Evolutionary conservation across 345 rosid species (phyloP).

Genomic region (Brassica cretica): DNA sequence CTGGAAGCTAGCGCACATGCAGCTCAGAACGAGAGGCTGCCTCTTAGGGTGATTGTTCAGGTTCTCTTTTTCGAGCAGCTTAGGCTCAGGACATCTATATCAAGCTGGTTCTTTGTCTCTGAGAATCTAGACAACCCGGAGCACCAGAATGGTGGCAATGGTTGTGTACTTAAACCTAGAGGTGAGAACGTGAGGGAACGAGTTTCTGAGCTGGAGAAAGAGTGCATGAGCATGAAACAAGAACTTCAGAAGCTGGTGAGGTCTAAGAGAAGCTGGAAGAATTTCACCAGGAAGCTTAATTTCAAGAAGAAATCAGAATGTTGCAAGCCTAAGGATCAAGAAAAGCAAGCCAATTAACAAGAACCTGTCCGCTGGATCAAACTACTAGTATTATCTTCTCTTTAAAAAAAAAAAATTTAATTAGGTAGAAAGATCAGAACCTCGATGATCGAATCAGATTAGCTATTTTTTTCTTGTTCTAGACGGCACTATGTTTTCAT

Average conservation of each 20-base stretch:
- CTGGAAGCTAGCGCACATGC: constrained; percentile 83
- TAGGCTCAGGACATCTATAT: constrained; percentile 65
- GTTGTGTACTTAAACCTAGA: constrained; percentile 27
- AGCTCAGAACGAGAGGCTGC: constrained; percentile 83
- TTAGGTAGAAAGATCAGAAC: constrained; percentile 24
- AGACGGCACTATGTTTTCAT: constrained; percentile 12
- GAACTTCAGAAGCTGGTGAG: constrained; percentile 61
- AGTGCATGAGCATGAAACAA: constrained; percentile 64
- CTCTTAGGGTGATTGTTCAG: constrained; percentile 75
- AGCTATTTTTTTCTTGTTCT: constrained; percentile 19
- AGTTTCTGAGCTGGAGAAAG: constrained; percentile 67
- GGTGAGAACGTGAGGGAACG: constrained; percentile 52
- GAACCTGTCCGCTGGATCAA: not conserved
- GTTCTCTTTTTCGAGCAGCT: constrained; percentile 80
- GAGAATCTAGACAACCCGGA: constrained; percentile 58
- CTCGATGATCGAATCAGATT: constrained; percentile 5
- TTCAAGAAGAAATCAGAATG: constrained; percentile 57
- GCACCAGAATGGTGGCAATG: constrained; percentile 41
- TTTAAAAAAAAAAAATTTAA: not conserved
- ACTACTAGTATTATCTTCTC: constrained; percentile 7
- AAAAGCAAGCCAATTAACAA: constrained; percentile 31
- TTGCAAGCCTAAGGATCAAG: constrained; percentile 52
- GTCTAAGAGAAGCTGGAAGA: constrained; percentile 60
- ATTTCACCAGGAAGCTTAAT: constrained; percentile 52
- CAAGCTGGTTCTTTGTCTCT: constrained; percentile 73